These are phyloP conservation scores for Beta corolliflora DNA, from an alignment of 179 eudicot species.

Conservation along the genomic window DNA sequence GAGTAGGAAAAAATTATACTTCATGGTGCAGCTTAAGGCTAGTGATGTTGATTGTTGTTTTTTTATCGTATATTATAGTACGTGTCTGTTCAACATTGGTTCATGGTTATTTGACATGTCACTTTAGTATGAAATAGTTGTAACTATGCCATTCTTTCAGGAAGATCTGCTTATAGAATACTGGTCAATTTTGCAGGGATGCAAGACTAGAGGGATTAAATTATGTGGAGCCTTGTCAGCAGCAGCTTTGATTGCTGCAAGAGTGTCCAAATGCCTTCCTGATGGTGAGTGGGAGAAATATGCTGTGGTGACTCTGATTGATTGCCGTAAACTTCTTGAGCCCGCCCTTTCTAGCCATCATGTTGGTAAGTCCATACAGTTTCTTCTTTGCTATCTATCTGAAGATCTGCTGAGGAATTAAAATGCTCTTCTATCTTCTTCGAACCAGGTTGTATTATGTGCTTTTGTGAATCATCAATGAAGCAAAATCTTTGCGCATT, in stretches of 20 bases:
- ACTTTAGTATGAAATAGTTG: not conserved
- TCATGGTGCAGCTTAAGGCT: not conserved
- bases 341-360: slow-evolving; percentile 65
- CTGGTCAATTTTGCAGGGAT: slow-evolving; percentile 50
- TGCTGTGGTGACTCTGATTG: slow-evolving; percentile 69
- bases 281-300: slow-evolving; percentile 78
- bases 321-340: slow-evolving; percentile 78
- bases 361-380: slow-evolving; percentile 49
- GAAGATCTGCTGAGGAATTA: not conserved
- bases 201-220: slow-evolving; percentile 65
- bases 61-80: not conserved
- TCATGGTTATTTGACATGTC: not conserved
- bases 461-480: not conserved
- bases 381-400: slow-evolving; percentile 1
- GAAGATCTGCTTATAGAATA: not conserved
- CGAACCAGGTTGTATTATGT: not conserved
- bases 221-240: slow-evolving; percentile 71
- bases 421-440: not conserved
- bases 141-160: not conserved
- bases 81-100: not conserved
- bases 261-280: slow-evolving; percentile 51
- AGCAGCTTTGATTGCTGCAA: slow-evolving; percentile 82
- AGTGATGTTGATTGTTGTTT: not conserved
- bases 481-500: not conserved
- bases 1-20: not conserved